Evolutionary conservation across 1,284 basidiomycete species (phyloP), one percentile per base, ranked within the genome.

Genomic region (Exobasidium cylindrosporum): DNA sequence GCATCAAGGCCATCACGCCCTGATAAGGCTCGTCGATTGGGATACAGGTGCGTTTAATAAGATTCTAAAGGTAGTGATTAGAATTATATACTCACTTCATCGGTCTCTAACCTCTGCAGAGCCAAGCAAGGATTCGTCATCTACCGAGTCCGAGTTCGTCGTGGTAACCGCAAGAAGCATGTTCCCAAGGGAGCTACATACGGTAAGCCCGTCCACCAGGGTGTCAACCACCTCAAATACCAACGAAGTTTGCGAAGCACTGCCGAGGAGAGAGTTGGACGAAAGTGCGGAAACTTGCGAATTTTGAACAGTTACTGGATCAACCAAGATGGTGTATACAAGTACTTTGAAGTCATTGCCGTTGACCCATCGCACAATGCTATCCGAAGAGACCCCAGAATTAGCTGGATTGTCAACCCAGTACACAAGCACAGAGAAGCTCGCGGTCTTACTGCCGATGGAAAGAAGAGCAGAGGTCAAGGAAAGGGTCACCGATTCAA

Each of bases 41-140:
- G 95, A 62, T 99, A 98, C 89, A 40, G 35, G 35, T 40, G 35
- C 35, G 35, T 40, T 40, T 40, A 7, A 40, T 17, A 40, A 7
- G n/a, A n/a, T n/a, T n/a, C n/a, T n/a, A n/a, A n/a, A n/a, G n/a
- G n/a, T n/a, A n/a, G n/a, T n/a, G n/a, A n/a, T n/a, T n/a, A n/a
- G n/a, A n/a, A n/a, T n/a, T n/a, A n/a, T n/a, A n/a, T n/a, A n/a
- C n/a, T n/a, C n/a, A n/a, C n/a, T n/a, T n/a, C n/a, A n/a, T n/a
- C n/a, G n/a, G 35, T 40, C 35, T 17, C 10, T 40, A 7, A 7
- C 35, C 7, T 40, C 35, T 40, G 17, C 35, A 98, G 97, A 80
- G 92, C 96, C 82, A 98, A 98, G 87, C 96, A 99, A 84, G 96
- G 96, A 79, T 99, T 92, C 82, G 90, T 98, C 67, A 84, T 99